phyloP scores from a whole-genome alignment of 2,329 filamentous ascomycete genomes.

The Spiromastix sp. region DNA sequence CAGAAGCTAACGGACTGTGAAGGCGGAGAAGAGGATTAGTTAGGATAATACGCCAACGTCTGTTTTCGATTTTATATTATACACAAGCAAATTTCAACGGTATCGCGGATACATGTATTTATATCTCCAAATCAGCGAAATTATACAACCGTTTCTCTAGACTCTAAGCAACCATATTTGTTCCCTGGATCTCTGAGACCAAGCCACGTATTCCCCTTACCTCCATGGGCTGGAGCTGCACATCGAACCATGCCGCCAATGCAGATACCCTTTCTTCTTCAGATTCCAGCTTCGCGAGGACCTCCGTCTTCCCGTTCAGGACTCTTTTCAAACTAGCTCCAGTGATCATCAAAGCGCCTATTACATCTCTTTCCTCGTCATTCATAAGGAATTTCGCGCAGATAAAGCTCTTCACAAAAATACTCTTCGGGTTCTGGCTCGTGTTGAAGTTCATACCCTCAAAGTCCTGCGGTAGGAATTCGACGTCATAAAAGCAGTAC shows the following conservation, averaged over 20 bases:
- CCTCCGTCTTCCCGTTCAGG: constrained; percentile 38
- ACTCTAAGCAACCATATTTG: too few relatives aligned
- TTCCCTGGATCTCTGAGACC: constrained; percentile 38
- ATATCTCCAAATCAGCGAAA: too few relatives aligned
- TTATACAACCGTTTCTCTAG: too few relatives aligned
- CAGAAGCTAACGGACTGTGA: too few relatives aligned
- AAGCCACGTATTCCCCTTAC: constrained; percentile 40
- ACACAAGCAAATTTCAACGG: too few relatives aligned
- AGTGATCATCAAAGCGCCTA: constrained; percentile 45
- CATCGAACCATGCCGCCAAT: constrained; percentile 43
- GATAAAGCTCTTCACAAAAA: constrained; percentile 46
- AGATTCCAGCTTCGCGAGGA: constrained; percentile 37
- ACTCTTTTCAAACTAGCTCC: constrained; percentile 45
- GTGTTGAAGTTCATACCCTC: constrained; percentile 49
- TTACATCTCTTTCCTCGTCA: constrained; percentile 34
- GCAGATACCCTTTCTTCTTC: constrained; percentile 46
- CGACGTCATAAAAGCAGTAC: constrained; percentile 57
- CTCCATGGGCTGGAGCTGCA: constrained; percentile 43
- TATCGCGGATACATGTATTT: too few relatives aligned
- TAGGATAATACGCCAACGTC: too few relatives aligned
- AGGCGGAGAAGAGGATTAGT: constrained; percentile 32
- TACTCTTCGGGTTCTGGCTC: constrained; percentile 39
- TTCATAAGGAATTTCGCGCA: constrained; percentile 46
- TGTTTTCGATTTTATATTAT: too few relatives aligned
- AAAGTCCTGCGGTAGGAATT: constrained; percentile 54